phyloP scores from a whole-genome alignment of 345 rosid species.

The Dimocarpus longan region DNA sequence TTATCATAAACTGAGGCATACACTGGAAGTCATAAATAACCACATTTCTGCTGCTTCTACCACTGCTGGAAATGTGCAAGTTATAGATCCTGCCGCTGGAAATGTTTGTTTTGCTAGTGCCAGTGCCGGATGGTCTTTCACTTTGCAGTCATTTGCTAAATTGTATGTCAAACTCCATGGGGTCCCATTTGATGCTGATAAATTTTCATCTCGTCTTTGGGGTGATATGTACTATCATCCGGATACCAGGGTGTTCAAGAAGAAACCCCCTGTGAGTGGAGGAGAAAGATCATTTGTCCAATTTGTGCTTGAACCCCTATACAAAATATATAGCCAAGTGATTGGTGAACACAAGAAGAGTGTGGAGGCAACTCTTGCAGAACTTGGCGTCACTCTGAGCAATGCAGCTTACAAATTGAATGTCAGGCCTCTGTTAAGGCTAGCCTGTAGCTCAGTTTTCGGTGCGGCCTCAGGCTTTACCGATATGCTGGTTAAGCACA shows the following conservation, averaged over 20 bases:
- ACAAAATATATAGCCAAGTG: slow-evolving; percentile 96
- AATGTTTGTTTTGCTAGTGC: slow-evolving; percentile 97
- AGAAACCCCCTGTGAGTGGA: slow-evolving; percentile 76
- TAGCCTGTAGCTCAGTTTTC: slow-evolving; percentile 91
- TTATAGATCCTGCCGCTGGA: slow-evolving; percentile 89
- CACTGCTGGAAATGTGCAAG: slow-evolving; percentile 84
- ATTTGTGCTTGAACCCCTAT: slow-evolving; percentile 94
- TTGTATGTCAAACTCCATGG: slow-evolving; percentile 92
- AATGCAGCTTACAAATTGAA: slow-evolving; percentile 88
- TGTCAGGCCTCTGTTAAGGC: slow-evolving; percentile 87
- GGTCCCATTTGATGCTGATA: slow-evolving; percentile 80
- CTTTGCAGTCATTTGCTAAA: slow-evolving; percentile 95
- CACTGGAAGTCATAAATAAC: slow-evolving; percentile 87
- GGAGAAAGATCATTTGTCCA: slow-evolving; percentile 94
- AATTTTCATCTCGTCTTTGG: slow-evolving; percentile 94
- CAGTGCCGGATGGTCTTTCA: slow-evolving; percentile 95
- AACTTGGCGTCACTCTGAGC: slow-evolving; percentile 90
- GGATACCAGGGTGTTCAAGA: slow-evolving; percentile 69
- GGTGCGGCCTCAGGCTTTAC: slow-evolving; percentile 97
- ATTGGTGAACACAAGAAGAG: slow-evolving; percentile 98
- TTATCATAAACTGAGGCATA: slow-evolving; percentile 93
- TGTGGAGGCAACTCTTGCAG: slow-evolving; percentile 93
- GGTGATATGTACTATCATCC: slow-evolving; percentile 89
- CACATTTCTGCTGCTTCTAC: slow-evolving; percentile 87
- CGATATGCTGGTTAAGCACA: slow-evolving; percentile 93